Percentiles rank a stretch among this genome's conserved stretches.
Evolutionary conservation across 345 rosid genomes (phyloP).

Genomic region (Gossypium mustelinum): DNA sequence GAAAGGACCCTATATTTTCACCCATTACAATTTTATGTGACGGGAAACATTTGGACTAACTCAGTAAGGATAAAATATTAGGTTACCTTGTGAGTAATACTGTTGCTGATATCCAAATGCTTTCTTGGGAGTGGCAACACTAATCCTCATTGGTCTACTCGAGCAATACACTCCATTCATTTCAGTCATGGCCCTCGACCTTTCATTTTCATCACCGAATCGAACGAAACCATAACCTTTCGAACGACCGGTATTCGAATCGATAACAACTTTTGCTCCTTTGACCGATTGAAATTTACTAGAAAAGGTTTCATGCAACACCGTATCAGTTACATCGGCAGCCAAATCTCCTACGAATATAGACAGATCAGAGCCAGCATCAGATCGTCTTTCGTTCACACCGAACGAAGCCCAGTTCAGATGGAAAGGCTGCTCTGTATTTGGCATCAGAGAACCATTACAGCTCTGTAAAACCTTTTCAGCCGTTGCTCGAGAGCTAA

Average conservation of each 20-base stretch:
- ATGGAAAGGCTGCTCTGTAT: constrained; percentile 79
- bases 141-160: constrained; percentile 83
- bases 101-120: constrained; percentile 75
- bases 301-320: constrained; percentile 72
- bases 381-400: constrained; percentile 67
- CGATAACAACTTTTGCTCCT: constrained; percentile 90
- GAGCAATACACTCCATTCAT: constrained; percentile 90
- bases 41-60: constrained; percentile 6
- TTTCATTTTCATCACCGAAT: constrained; percentile 87
- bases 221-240: constrained; percentile 99
- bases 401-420: constrained; percentile 91
- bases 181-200: constrained; percentile 77
- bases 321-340: constrained; percentile 77
- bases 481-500: constrained; percentile 63
- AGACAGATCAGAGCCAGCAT: constrained; percentile 70
- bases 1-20: neutral
- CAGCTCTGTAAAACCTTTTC: constrained; percentile 80
- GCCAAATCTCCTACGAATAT: constrained; percentile 93
- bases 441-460: constrained; percentile 74
- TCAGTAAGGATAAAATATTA: constrained; percentile 1
- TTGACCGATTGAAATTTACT: constrained; percentile 75
- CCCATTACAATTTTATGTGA: neutral
- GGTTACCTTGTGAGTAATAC: constrained; percentile 81
- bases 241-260: constrained; percentile 80
- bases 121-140: constrained; percentile 89